A percentile compares a stretch with the other conserved stretches of the same genome.
phyloP scores from a whole-genome alignment of 2,329 filamentous ascomycete genomes.

The Shiraia sp. region DNA sequence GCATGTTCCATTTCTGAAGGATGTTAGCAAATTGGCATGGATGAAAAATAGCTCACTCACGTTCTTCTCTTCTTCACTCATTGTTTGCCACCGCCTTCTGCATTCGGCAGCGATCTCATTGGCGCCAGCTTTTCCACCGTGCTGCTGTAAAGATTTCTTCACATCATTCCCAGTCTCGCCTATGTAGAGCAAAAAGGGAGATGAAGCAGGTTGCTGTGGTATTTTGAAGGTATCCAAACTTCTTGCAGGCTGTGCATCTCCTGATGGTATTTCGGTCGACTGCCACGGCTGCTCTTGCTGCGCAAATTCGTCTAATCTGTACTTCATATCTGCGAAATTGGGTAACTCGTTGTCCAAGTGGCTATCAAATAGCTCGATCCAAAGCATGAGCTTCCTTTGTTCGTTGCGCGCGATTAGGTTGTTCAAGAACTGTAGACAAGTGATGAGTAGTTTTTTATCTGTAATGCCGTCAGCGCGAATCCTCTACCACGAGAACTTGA shows the following conservation, averaged over 20 bases:
- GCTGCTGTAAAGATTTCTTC: constrained; percentile 41
- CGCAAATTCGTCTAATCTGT: constrained; percentile 38
- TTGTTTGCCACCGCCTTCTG: constrained; percentile 44
- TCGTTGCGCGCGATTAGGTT: constrained; percentile 70
- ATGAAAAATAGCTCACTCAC: constrained; percentile 12
- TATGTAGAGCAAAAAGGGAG: constrained; percentile 47
- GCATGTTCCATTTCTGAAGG: constrained; percentile 46
- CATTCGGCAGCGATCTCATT: constrained; percentile 49
- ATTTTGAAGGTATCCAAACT: constrained; percentile 40
- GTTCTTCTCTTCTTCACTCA: constrained; percentile 45
- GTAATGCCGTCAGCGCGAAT: too few species aligned
- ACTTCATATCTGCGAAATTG: constrained; percentile 44
- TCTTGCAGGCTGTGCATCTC: constrained; percentile 19
- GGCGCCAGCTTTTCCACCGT: constrained; percentile 43
- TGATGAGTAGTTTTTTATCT: constrained; percentile 66
- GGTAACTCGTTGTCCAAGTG: constrained; percentile 48
- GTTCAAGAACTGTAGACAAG: constrained; percentile 68
- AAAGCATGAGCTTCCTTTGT: constrained; percentile 66
- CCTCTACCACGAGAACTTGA: too few species aligned
- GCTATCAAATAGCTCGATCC: constrained; percentile 67
- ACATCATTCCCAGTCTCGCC: constrained; percentile 45
- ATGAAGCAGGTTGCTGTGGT: constrained; percentile 44
- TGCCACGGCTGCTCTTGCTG: constrained; percentile 23
- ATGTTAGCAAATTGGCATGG: constrained; percentile 13
- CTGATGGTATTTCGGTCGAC: constrained; percentile 14